Base-by-base conservation (phyloP, 2,329 filamentous ascomycete genomes). In the Microsporum ferrugineum region DNA sequence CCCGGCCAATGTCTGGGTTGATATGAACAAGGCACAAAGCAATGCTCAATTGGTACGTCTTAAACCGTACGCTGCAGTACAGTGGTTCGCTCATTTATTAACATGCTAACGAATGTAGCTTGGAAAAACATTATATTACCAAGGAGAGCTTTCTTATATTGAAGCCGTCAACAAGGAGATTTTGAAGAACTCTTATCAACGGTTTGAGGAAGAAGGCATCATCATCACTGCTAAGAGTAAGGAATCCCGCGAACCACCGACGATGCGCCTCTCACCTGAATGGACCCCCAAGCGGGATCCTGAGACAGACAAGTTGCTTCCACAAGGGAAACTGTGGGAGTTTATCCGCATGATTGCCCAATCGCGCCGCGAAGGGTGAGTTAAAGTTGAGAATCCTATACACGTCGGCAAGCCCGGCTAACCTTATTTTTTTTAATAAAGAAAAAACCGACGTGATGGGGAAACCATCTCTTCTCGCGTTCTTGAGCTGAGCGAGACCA, bases 111-210 rank as follows among this genome's bases (percentile, higher is more conserved):
- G n/a, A 17, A 27, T 73, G 29, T 67, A 92, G 83, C 84, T 96
- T 34, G 94, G 94, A 60, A 97, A 99, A 76, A 97, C 94, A 0
- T 81, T 99, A 0, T 99, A 96, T 71, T 92, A 99, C 71, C 92
- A 99, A 77, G 94, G 94, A 61, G 94, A 99, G 69, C 83, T 99
- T 7, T 91, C 88, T 34, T 99, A 99, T 76, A 97, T 96, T 67
- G 94, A 99, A 76, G 91, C 94, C 2, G 92, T 99, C 65, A 99
- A 99, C 79, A 96, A 96, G 69, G 92, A 99, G 73, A 95, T 91
- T 0, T 82, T 99, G 61, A 95, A 94, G 71, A 99, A 99, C 73
- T 88, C 91, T 0, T 96, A 92, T 74, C 81, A 84, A 41, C 84
- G 90, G 14, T 95, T 95, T 69, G 86, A 91, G 67, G 90, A 96